Percentiles rank a stretch among this genome's conserved stretches.
Evolutionary conservation across 352 stramenopile species (phyloP).

Genomic region (Achlya hypogyna): DNA sequence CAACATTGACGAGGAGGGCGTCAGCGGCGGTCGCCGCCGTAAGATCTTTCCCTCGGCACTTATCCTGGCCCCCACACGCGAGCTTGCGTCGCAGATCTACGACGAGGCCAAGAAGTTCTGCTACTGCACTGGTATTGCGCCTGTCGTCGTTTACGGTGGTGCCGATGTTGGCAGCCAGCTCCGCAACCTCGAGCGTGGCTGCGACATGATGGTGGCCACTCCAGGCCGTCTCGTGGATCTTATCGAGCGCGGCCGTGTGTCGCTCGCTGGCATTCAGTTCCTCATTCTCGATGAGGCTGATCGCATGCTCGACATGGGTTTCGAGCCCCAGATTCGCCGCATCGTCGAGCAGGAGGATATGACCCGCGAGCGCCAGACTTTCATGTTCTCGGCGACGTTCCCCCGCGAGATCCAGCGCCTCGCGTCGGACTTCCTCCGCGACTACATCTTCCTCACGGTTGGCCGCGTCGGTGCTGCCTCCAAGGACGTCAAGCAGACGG

Average conservation of each 20-base stretch:
- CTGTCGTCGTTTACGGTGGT: conserved; percentile 94
- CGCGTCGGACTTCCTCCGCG: conserved; percentile 95
- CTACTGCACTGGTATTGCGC: conserved; percentile 91
- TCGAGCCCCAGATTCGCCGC: conserved; percentile 97
- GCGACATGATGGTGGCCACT: conserved; percentile 96
- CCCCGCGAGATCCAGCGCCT: conserved; percentile 94
- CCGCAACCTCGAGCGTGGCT: conserved; percentile 82
- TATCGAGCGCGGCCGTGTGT: conserved; percentile 90
- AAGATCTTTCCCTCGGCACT: conserved; percentile 88
- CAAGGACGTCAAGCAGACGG: conserved; percentile 96
- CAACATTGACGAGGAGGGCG: conserved; percentile 25
- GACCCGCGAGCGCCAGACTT: conserved; percentile 95
- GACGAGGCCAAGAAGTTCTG: conserved; percentile 95
- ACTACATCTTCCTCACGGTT: conserved; percentile 99
- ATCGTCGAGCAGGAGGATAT: conserved; percentile 99
- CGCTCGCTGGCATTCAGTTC: conserved; percentile 86
- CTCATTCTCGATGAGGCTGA: conserved; percentile 99
- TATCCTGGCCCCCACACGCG: conserved; percentile 91
- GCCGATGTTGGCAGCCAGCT: conserved; percentile 85
- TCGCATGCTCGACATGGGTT: conserved; percentile 99
- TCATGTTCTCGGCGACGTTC: conserved; percentile 99
- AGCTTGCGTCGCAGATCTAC: conserved; percentile 94
- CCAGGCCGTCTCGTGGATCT: conserved; percentile 96
- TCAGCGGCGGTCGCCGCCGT: conserved; percentile 46
- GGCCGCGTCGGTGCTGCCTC: conserved; percentile 95